Conservation (phyloP, 768 basidiomycete genomes). For the Hericium rajendrae region DNA sequence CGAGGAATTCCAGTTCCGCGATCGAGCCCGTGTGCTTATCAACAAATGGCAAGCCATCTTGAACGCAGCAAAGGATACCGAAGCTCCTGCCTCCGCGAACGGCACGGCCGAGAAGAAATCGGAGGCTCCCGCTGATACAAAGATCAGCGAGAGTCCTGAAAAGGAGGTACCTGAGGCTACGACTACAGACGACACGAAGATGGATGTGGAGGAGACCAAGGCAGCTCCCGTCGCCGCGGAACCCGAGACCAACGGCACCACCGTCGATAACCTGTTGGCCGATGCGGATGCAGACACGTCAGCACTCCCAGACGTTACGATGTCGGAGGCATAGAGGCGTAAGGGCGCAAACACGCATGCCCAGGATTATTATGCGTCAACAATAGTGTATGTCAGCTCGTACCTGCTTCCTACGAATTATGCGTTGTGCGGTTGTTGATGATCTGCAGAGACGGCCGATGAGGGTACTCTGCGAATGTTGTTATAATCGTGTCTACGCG, state of each 20-base stretch:
- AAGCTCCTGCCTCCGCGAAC: conserved; percentile 9
- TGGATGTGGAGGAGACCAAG: conserved; percentile 27
- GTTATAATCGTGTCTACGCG: background rate
- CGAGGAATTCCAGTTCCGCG: conserved; percentile 62
- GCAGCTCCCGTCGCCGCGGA: conserved; percentile 8
- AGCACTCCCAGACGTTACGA: conserved; percentile 18
- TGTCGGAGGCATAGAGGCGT: conserved; percentile 16
- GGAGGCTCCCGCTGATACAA: conserved; percentile 14
- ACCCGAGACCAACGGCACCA: conserved; percentile 11
- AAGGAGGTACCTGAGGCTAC: conserved; percentile 7
- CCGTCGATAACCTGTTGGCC: conserved; percentile 11
- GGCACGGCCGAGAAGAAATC: conserved; percentile 1
- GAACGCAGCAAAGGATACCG: conserved; percentile 22
- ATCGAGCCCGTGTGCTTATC: conserved; percentile 60
- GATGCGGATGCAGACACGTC: conserved; percentile 17
- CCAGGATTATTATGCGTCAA: background rate
- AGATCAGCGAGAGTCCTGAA: conserved; percentile 7
- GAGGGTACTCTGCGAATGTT: background rate
- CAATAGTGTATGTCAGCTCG: background rate
- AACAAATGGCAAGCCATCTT: conserved; percentile 58
- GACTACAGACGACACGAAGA: conserved; percentile 16
- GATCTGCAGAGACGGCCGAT: no score
- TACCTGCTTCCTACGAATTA: no score
- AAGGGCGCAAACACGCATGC: background rate
- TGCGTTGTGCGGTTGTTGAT: no score